Evolutionary conservation across 129 eudicot genomes (phyloP), one percentile per base, ranked within the genome.

Genomic region (Saussurea involucrata): DNA sequence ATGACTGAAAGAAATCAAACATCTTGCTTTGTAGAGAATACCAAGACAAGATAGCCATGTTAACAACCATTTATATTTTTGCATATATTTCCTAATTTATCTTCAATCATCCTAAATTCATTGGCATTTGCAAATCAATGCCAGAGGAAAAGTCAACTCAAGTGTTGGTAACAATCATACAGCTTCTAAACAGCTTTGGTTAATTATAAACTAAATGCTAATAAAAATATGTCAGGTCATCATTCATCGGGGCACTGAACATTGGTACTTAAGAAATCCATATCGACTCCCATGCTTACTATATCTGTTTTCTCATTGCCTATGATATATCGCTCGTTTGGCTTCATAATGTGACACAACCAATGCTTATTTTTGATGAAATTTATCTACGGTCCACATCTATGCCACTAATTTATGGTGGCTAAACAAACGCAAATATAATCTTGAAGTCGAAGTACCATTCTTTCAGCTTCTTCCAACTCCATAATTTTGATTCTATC

Each of bases 391-490:
- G 24, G 69, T 8, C 4, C 11, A 60, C 18, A 63, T 24, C 49
- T 40, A 74, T 63, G 25, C 31, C 40, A 37, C 25, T 34, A 36
- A 6, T n/a, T 36, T 74, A 64, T 75, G 63, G 64, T 40, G 72
- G 53, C 33, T 28, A n/a, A 66, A 68, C 15, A 42, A 66, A 76
- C 46, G 32, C 18, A 68, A 55, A 33, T 8, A 20, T 55, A 55
- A 11, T 86, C 86, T 78, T 88, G 89, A 80, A 88, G 87, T 66
- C 78, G 88, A 66, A 73, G 81, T 74, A 90, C 90, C 82, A 82
- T 80, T 86, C 57, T 92, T 81, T 93, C 96, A 68, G 94, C 81
- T 83, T 88, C 96, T 75, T 90, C 92, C 25, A 87, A 78, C 83
- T 86, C 90, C 82, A 85, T 88, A 57, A 66, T 85, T 83, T 88